A percentile compares a stretch with the other conserved stretches of the same genome.
phyloP scores from a whole-genome alignment of 306 rosid species.

The Cicer bijugum region DNA sequence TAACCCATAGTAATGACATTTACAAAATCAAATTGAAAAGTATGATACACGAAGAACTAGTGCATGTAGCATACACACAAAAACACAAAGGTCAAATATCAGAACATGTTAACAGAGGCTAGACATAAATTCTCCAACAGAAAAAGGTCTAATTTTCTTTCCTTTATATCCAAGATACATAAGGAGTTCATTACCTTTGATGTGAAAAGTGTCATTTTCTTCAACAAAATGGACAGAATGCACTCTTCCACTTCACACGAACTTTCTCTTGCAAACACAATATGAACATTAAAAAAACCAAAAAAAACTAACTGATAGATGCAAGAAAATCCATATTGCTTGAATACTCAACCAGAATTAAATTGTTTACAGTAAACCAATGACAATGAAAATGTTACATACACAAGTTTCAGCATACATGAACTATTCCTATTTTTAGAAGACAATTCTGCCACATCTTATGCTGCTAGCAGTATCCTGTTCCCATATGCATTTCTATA shows the following conservation, averaged over 20 bases:
- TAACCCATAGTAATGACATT: not conserved
- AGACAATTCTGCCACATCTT: constrained; percentile 69
- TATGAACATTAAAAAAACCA: constrained; percentile 67
- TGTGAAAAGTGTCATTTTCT: constrained; percentile 69
- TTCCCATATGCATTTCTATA: constrained; percentile 55
- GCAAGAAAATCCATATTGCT: constrained; percentile 53
- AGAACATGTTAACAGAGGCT: constrained; percentile 9
- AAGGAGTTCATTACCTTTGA: constrained; percentile 70
- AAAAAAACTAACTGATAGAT: constrained; percentile 51
- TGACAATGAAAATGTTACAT: constrained; percentile 73
- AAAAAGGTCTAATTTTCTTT: constrained; percentile 49
- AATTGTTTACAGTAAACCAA: constrained; percentile 70
- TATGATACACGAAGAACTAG: not conserved
- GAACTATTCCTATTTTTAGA: constrained; percentile 56
- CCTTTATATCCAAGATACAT: constrained; percentile 63
- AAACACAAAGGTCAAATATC: constrained; percentile 26
- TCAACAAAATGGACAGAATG: constrained; percentile 78
- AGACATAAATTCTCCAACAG: constrained; percentile 41
- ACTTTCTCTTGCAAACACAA: constrained; percentile 98
- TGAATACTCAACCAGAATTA: constrained; percentile 58
- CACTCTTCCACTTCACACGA: constrained; percentile 93
- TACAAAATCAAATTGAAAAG: constrained; percentile 15
- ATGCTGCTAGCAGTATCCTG: constrained; percentile 49
- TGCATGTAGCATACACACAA: constrained; percentile 3
- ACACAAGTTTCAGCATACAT: constrained; percentile 78